Evolutionary conservation across 352 stramenopile species (phyloP).

Genomic region (Phytopythium chamaehyphon): DNA sequence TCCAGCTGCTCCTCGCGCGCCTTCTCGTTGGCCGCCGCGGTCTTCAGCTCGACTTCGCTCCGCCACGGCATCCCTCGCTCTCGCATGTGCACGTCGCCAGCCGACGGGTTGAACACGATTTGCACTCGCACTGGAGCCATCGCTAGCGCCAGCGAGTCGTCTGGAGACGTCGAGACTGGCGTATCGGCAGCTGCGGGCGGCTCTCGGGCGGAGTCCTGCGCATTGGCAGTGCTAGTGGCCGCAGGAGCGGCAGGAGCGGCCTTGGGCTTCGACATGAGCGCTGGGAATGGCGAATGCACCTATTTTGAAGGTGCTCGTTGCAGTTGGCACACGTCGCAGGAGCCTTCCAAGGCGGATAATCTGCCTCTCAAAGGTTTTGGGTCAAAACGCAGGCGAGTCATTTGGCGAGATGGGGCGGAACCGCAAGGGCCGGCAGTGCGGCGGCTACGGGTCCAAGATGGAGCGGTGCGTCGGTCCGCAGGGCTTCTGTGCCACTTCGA

Average conservation of each 20-base stretch:
- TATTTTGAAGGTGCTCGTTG: background rate
- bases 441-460: slow-evolving; percentile 68
- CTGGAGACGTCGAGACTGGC: background rate
- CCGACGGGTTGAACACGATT: slow-evolving; percentile 54
- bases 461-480: slow-evolving; percentile 29
- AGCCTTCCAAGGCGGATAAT: slow-evolving; percentile 5
- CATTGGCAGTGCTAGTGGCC: background rate
- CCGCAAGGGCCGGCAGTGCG: slow-evolving; percentile 65
- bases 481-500: background rate
- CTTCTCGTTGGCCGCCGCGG: slow-evolving; percentile 33
- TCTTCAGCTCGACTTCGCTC: slow-evolving; percentile 29
- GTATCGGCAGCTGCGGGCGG: background rate
- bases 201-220: background rate
- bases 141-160: slow-evolving; percentile 17
- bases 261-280: slow-evolving; percentile 4
- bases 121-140: slow-evolving; percentile 18
- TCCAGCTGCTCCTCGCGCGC: slow-evolving; percentile 56
- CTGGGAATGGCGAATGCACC: background rate
- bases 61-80: slow-evolving; percentile 55
- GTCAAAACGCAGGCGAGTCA: background rate
- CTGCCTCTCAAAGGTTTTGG: background rate
- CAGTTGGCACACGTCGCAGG: slow-evolving; percentile 10
- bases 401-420: slow-evolving; percentile 52
- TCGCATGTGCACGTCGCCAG: slow-evolving; percentile 57
- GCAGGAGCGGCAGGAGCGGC: background rate